Conservation (phyloP, 2,329 filamentous ascomycete genomes). For the Didymellaceae sp. region DNA sequence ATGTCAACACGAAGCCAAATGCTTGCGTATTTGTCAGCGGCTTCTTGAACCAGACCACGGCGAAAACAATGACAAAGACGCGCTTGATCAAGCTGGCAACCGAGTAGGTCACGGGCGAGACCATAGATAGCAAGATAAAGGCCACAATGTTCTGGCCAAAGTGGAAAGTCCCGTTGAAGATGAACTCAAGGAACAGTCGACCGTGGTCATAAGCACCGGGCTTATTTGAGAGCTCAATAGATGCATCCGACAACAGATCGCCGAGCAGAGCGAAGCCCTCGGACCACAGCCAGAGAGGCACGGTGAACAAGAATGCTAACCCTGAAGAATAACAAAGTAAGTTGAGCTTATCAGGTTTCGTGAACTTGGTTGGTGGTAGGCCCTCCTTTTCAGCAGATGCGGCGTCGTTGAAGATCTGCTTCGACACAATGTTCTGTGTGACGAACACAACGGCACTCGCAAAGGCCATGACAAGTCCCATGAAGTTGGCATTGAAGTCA, state of each 20-base stretch:
- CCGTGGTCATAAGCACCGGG: constrained; percentile 74
- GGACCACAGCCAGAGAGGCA: constrained; percentile 91
- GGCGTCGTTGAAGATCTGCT: constrained; percentile 95
- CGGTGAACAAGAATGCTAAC: constrained; percentile 84
- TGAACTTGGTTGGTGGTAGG: constrained; percentile 62
- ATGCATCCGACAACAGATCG: constrained; percentile 83
- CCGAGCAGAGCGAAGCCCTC: constrained; percentile 80
- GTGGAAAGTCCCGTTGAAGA: constrained; percentile 97
- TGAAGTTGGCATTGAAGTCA: constrained; percentile 84
- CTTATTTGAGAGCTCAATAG: constrained; percentile 76
- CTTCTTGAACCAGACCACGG: constrained; percentile 95
- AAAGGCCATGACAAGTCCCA: constrained; percentile 89
- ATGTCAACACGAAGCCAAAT: constrained; percentile 85
- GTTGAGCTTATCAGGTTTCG: constrained; percentile 95
- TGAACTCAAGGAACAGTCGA: constrained; percentile 75
- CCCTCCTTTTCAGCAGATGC: constrained; percentile 80
- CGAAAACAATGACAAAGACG: constrained; percentile 94
- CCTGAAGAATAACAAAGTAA: constrained; percentile 96
- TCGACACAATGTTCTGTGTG: constrained; percentile 98
- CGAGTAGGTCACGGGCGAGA: constrained; percentile 95
- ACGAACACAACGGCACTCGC: constrained; percentile 94
- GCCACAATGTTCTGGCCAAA: constrained; percentile 96
- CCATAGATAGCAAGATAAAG: constrained; percentile 88
- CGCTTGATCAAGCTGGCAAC: constrained; percentile 96
- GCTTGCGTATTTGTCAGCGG: constrained; percentile 83